Evolutionary conservation across 768 basidiomycete species (phyloP).

Genomic region (Lactarius vividus): DNA sequence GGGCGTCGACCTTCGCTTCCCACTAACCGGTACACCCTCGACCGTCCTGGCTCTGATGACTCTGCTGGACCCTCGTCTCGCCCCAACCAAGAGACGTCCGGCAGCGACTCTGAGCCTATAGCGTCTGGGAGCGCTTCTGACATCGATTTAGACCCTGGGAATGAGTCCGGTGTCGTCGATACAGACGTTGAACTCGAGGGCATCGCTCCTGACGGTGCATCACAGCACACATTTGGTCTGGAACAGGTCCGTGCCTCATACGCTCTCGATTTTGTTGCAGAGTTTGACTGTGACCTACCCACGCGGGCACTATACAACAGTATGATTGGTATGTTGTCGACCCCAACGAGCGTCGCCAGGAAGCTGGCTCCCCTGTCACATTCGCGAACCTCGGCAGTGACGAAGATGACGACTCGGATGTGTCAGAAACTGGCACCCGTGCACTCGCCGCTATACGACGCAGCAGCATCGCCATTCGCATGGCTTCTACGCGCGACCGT

Average conservation of each 20-base stretch:
- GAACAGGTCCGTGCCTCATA: conserved; percentile 13
- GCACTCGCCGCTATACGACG: conserved; percentile 18
- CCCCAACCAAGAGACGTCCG: conserved; percentile 10
- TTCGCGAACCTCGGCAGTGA: conserved; percentile 18
- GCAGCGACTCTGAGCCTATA: conserved; percentile 17
- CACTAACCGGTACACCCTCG: conserved; percentile 32
- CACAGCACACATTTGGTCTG: conserved; percentile 15
- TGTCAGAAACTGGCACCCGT: conserved; percentile 18
- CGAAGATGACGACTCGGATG: conserved; percentile 22
- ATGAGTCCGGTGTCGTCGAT: conserved; percentile 3
- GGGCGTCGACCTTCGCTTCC: conserved; percentile 42
- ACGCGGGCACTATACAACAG: not conserved
- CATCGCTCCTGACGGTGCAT: not conserved
- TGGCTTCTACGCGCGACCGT: conserved; percentile 14
- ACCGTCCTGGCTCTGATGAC: conserved; percentile 9
- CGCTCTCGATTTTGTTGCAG: not conserved
- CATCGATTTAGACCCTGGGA: conserved; percentile 16
- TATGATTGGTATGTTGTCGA: conserved; percentile 21
- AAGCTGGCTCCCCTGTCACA: conserved; percentile 21
- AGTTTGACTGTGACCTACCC: conserved; percentile 12
- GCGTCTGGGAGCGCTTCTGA: conserved; percentile 15
- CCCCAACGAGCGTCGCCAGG: conserved; percentile 20
- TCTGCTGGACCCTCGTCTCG: conserved; percentile 4
- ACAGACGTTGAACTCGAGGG: conserved; percentile 3
- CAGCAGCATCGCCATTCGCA: conserved; percentile 21